Evolutionary conservation across 495 filamentous ascomycete species (phyloP), one percentile per base, ranked within the genome.

Genomic region (Tuber magnatum): DNA sequence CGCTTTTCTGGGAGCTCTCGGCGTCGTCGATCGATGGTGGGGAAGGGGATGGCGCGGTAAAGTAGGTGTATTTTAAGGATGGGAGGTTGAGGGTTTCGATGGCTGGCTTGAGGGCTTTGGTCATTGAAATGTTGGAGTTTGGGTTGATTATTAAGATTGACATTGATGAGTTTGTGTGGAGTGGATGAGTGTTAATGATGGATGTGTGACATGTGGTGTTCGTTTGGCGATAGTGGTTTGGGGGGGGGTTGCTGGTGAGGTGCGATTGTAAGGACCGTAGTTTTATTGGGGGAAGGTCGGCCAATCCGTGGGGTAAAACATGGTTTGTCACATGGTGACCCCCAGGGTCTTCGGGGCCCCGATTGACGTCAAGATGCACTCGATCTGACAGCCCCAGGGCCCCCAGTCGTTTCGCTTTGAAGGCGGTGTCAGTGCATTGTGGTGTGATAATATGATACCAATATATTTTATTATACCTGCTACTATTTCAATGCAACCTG

Each of bases 41-140:
- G 20, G 88, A 85, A 5, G 81, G 82, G 0, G 84, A 22, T 0
- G 87, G 87, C 0, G 85, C 88, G 0, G 88, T 90, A 80, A 89
- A 90, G 40, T 85, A 85, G 74, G 82, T 75, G 72, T 86, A 83
- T 46, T 84, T 76, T 61, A 75, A 69, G 35, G 70, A 32, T 14
- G 74, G 51, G 41, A 74, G 74, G 8, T 35, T 61, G 70, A 81
- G 74, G 3, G 71, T 48, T n/a, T 68, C 28, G 74, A 95, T 85
- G 3, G 93, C 86, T 0, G 90, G 88, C 70, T 87, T 87, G 72
- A 97, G 84, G 7, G 88, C 89, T 16, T 90, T 86, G 0, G 94
- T 97, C 94, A 98, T 97, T 70, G 88, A 86, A 56, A 84, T 80
- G 3, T 91, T 94, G 39, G 93, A 94, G 84, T 98, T 98, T 44